A percentile compares a stretch with the other conserved stretches of the same genome.
These are phyloP conservation scores for Erysimum cheiri DNA, from an alignment of 441 rosid genomes.

Conservation along the genomic window DNA sequence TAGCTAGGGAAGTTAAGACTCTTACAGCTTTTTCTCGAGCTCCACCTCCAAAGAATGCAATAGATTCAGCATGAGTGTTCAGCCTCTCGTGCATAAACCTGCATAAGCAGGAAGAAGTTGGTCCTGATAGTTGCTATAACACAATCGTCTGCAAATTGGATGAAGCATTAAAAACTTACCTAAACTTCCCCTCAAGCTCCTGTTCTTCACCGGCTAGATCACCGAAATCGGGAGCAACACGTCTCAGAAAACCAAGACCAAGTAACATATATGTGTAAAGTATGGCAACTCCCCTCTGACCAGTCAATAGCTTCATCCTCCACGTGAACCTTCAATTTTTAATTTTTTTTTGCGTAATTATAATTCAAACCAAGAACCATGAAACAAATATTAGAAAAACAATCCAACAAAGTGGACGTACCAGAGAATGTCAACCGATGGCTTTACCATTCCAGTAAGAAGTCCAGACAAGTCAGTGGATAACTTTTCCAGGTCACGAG, in stretches of 20 bases:
- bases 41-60: conserved; percentile 99
- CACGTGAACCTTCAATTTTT: conserved; percentile 84
- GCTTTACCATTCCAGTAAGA: conserved; percentile 99
- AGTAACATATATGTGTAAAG: conserved; percentile 96
- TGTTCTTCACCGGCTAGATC: conserved; percentile 89
- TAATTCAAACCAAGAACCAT: conserved; percentile 35
- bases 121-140: conserved; percentile 29
- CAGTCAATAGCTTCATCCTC: conserved; percentile 99
- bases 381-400: conserved; percentile 30
- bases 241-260: conserved; percentile 94
- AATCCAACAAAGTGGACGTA: conserved; percentile 51
- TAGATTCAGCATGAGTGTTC: conserved; percentile 96
- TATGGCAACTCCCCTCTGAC: conserved; percentile 95
- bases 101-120: conserved; percentile 31
- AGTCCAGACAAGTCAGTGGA: conserved; percentile 87
- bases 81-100: conserved; percentile 99
- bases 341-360: conserved; percentile 32
- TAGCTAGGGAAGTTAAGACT: conserved; percentile 31
- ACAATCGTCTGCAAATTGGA: conserved; percentile 23
- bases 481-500: conserved; percentile 94
- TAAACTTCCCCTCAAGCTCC: conserved; percentile 96
- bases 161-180: conserved; percentile 52
- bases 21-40: conserved; percentile 98
- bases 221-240: conserved; percentile 96
- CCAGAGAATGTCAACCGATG: conserved; percentile 97